Conservation (phyloP, 2,329 filamentous ascomycete genomes). For the Cryoendolithus antarcticus region DNA sequence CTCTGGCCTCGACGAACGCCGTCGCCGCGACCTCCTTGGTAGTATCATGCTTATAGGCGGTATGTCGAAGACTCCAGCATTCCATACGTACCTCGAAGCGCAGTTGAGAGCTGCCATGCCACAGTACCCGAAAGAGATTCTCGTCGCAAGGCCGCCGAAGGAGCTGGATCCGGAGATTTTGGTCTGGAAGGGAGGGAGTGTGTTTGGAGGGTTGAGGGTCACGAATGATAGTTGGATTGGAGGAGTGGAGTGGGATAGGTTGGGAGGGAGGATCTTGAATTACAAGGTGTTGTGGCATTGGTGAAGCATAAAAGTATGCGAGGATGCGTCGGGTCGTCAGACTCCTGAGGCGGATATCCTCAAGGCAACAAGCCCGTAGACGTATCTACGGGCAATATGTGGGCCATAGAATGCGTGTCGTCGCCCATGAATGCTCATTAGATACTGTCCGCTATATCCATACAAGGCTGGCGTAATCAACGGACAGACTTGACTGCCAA, state of each 20-base stretch:
- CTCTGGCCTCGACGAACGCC: conserved; percentile 65
- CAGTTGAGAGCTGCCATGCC: conserved; percentile 55
- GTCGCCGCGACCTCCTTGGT: conserved; percentile 76
- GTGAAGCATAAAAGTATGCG: conserved; percentile 17
- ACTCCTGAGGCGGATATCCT: too few relatives aligned
- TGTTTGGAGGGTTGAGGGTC: conserved; percentile 74
- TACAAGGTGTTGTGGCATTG: conserved; percentile 63
- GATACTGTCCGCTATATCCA: too few relatives aligned
- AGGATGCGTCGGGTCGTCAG: too few relatives aligned
- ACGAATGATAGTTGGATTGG: conserved; percentile 98
- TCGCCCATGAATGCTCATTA: too few relatives aligned
- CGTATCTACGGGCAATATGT: too few relatives aligned
- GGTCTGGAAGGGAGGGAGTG: conserved; percentile 92
- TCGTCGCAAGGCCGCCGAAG: conserved; percentile 60
- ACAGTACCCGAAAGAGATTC: conserved; percentile 52
- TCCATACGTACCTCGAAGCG: conserved; percentile 74
- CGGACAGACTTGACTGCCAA: too few relatives aligned
- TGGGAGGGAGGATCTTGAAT: conserved; percentile 70
- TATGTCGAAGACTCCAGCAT: conserved; percentile 65
- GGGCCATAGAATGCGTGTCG: too few relatives aligned
- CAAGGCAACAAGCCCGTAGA: too few relatives aligned
- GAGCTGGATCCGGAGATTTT: conserved; percentile 96
- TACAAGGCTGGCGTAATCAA: too few relatives aligned
- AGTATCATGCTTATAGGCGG: conserved; percentile 87
- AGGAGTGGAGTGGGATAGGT: conserved; percentile 71